Conservation (phyloP, 164 flowering plant genomes). For the Kalanchoe fedtschenkoi region DNA sequence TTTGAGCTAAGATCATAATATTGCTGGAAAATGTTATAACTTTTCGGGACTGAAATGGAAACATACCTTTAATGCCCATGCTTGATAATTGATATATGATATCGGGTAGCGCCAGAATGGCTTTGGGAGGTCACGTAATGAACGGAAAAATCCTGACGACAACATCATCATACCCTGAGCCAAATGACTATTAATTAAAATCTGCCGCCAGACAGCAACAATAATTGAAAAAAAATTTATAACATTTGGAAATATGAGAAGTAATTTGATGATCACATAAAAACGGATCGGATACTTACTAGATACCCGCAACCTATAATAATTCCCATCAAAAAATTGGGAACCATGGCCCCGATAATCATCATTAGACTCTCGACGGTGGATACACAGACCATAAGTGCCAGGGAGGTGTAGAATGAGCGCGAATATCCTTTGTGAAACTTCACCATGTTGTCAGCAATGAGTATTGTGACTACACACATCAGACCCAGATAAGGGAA, state of each 20-base stretch:
- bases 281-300: slow-evolving; percentile 14
- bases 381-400: slow-evolving; percentile 30
- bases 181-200: not conserved
- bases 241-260: not conserved
- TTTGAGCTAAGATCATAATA: no score
- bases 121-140: slow-evolving; percentile 73
- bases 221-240: not conserved
- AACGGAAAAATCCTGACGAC: slow-evolving; percentile 73
- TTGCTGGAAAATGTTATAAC: no score
- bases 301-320: slow-evolving; percentile 29
- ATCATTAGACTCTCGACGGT: slow-evolving; percentile 59
- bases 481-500: slow-evolving; percentile 42
- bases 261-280: not conserved
- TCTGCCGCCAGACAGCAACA: not conserved
- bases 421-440: slow-evolving; percentile 27
- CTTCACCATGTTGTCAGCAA: slow-evolving; percentile 41
- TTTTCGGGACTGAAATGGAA: no score
- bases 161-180: slow-evolving; percentile 74
- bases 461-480: slow-evolving; percentile 20
- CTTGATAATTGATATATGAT: slow-evolving; percentile 55
- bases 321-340: slow-evolving; percentile 53
- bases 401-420: slow-evolving; percentile 26
- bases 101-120: slow-evolving; percentile 74
- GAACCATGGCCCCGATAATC: slow-evolving; percentile 58
- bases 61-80: slow-evolving; percentile 74